Evolutionary conservation across 2,329 filamentous ascomycete genomes (phyloP).

Genomic region (Clarireedia hainanense): DNA sequence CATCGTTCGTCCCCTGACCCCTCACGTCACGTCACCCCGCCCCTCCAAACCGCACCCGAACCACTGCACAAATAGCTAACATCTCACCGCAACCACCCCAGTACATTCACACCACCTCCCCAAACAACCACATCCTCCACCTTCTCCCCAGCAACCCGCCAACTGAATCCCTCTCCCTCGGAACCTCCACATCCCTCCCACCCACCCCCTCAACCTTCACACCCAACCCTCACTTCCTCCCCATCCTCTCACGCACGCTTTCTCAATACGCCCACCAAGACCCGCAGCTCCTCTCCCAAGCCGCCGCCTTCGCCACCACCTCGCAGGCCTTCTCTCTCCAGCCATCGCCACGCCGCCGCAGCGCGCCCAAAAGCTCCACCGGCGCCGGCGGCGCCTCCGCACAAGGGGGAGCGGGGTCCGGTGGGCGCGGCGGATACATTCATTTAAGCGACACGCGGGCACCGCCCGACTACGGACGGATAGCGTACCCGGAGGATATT

Average conservation of each 20-base stretch:
- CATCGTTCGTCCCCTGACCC: conserved; percentile 18
- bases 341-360: conserved; percentile 7
- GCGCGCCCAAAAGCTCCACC: conserved; percentile 16
- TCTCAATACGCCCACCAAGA: conserved; percentile 48
- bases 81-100: conserved; percentile 23
- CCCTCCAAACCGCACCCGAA: neutral
- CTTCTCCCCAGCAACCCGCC: conserved; percentile 53
- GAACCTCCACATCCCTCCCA: conserved; percentile 45
- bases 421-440: conserved; percentile 52
- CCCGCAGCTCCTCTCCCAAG: conserved; percentile 46
- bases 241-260: conserved; percentile 51
- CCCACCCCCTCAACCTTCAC: conserved; percentile 53
- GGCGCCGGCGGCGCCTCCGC: conserved; percentile 36
- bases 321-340: neutral
- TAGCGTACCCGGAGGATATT: conserved; percentile 64
- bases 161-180: conserved; percentile 46
- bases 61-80: neutral
- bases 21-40: neutral
- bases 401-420: conserved; percentile 54
- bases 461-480: conserved; percentile 58
- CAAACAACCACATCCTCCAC: conserved; percentile 46
- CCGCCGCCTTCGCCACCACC: conserved; percentile 50
- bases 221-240: conserved; percentile 52
- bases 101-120: conserved; percentile 50
- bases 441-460: conserved; percentile 58